Percentiles rank a stretch among this genome's conserved stretches.
Conservation (phyloP, 2,329 filamentous ascomycete species). For the Phoma sp. region DNA sequence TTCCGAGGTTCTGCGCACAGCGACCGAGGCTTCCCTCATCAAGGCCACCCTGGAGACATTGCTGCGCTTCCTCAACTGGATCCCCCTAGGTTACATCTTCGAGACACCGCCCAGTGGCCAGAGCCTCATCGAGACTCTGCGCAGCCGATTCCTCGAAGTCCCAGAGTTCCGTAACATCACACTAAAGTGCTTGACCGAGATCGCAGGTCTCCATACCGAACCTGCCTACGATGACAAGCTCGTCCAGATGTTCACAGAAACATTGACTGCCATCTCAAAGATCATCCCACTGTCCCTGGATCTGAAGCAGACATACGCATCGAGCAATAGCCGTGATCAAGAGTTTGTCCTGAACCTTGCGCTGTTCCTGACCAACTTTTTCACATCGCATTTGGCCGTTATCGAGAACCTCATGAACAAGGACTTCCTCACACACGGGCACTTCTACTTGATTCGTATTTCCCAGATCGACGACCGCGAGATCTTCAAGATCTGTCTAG, state of each 20-base stretch:
- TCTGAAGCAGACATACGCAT: slow-evolving; percentile 87
- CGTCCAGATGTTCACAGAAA: slow-evolving; percentile 98
- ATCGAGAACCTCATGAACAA: slow-evolving; percentile 95
- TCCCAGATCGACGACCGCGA: slow-evolving; percentile 98
- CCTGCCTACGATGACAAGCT: slow-evolving; percentile 92
- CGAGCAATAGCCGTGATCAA: slow-evolving; percentile 91
- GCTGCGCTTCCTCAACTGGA: slow-evolving; percentile 98
- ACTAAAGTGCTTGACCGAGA: slow-evolving; percentile 95
- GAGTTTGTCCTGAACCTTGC: slow-evolving; percentile 98
- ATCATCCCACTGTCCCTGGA: slow-evolving; percentile 93
- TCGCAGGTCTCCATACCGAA: slow-evolving; percentile 90
- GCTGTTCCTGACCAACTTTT: slow-evolving; percentile 96
- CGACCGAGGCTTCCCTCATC: slow-evolving; percentile 85
- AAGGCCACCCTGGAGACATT: slow-evolving; percentile 97
- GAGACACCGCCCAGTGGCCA: slow-evolving; percentile 74
- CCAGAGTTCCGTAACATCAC: slow-evolving; percentile 97
- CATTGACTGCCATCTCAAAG: slow-evolving; percentile 87
- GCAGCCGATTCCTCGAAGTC: slow-evolving; percentile 88
- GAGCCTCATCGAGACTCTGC: slow-evolving; percentile 87
- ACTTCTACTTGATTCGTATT: slow-evolving; percentile 98
- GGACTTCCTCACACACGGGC: slow-evolving; percentile 92
- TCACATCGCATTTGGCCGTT: slow-evolving; percentile 88
- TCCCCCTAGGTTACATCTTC: slow-evolving; percentile 97
- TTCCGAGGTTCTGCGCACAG: slow-evolving; percentile 91
- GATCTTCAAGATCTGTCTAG: slow-evolving; percentile 98